These are phyloP conservation scores for Nakataea oryzae DNA, from an alignment of 2,329 filamentous ascomycete genomes.

Conservation along the genomic window DNA sequence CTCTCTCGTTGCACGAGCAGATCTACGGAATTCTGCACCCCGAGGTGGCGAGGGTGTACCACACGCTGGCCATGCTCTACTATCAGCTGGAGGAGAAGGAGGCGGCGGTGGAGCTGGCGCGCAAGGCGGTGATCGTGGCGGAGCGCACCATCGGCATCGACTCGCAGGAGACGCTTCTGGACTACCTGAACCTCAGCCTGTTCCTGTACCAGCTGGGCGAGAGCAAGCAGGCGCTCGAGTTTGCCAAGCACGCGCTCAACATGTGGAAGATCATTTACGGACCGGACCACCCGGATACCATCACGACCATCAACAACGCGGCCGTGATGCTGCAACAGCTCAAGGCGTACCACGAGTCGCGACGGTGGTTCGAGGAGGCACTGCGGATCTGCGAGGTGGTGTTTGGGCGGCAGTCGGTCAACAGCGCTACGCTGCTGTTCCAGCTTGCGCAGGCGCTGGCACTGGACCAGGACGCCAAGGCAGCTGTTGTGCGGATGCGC, in stretches of 20 bases:
- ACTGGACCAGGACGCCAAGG: slow-evolving; percentile 90
- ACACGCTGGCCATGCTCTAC: slow-evolving; percentile 89
- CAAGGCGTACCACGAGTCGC: slow-evolving; percentile 89
- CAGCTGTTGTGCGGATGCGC: slow-evolving; percentile 84
- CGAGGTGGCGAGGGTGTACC: slow-evolving; percentile 91
- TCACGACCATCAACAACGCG: slow-evolving; percentile 97
- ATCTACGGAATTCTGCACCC: slow-evolving; percentile 97
- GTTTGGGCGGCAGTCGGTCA: slow-evolving; percentile 82
- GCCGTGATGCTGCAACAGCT: slow-evolving; percentile 96
- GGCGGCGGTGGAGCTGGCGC: slow-evolving; percentile 85
- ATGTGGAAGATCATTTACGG: slow-evolving; percentile 98
- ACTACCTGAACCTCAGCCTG: slow-evolving; percentile 89
- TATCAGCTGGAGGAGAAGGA: slow-evolving; percentile 98
- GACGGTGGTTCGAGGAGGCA: slow-evolving; percentile 93
- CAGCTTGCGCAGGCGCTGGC: slow-evolving; percentile 93
- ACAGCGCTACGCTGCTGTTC: slow-evolving; percentile 90
- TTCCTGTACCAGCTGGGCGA: slow-evolving; percentile 91
- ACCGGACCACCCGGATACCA: slow-evolving; percentile 85
- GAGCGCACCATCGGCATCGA: slow-evolving; percentile 92
- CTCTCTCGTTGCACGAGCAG: slow-evolving; percentile 90
- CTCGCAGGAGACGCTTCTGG: slow-evolving; percentile 84
- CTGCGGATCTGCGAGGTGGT: slow-evolving; percentile 81
- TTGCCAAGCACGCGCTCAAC: slow-evolving; percentile 85
- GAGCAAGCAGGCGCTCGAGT: slow-evolving; percentile 76
- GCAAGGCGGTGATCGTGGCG: slow-evolving; percentile 92